Evolutionary conservation across 2,329 filamentous ascomycete genomes (phyloP).

Genomic region (Parafenestella ontariensis): DNA sequence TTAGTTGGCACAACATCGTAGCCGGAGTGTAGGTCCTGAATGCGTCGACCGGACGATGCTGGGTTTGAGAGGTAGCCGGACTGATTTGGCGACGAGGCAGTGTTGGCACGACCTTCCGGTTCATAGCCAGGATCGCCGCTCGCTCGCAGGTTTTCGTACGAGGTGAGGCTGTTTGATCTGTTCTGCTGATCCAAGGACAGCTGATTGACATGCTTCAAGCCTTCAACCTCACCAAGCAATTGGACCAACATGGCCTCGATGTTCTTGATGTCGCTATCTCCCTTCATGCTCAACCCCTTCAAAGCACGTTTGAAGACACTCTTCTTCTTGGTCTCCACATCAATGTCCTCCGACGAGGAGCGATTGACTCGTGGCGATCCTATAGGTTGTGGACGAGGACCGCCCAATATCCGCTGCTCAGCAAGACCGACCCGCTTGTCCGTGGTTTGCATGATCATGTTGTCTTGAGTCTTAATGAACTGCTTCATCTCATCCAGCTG

Average conservation of each 20-base stretch:
- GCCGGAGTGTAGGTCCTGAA: constrained; percentile 55
- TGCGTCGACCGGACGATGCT: constrained; percentile 53
- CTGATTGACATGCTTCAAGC: constrained; percentile 53
- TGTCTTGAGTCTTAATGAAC: constrained; percentile 88
- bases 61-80: constrained; percentile 77
- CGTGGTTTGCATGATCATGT: constrained; percentile 84
- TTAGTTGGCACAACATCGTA: constrained; percentile 68
- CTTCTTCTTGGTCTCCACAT: constrained; percentile 77
- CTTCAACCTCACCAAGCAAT: constrained; percentile 89
- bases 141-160: constrained; percentile 73
- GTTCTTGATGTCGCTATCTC: constrained; percentile 82
- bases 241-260: constrained; percentile 79
- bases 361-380: constrained; percentile 63
- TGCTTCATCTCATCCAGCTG: constrained; percentile 96
- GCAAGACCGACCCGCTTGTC: constrained; percentile 88
- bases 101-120: constrained; percentile 79
- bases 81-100: constrained; percentile 75
- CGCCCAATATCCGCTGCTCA: constrained; percentile 80
- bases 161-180: constrained; percentile 63
- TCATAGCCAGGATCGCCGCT: constrained; percentile 80
- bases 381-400: constrained; percentile 77
- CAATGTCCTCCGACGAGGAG: constrained; percentile 60
- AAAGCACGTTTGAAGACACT: constrained; percentile 95
- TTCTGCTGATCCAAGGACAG: constrained; percentile 42
- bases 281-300: constrained; percentile 86